Evolutionary conservation across 805 yeast genomes (phyloP).

Genomic region (Ogataea naganishii): DNA sequence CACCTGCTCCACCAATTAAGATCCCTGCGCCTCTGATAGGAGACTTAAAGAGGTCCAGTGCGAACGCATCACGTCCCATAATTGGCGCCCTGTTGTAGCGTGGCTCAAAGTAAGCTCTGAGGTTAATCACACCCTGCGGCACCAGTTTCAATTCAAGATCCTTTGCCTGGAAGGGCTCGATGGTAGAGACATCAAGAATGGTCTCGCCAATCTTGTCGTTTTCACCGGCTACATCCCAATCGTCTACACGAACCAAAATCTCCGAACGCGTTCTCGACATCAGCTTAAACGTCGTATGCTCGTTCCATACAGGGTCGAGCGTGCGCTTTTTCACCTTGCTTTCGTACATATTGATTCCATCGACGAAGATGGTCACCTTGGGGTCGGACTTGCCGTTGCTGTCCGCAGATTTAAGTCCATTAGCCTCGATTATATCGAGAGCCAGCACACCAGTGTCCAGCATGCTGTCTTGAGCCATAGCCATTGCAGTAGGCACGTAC

Average conservation of each 20-base stretch:
- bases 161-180: conserved; percentile 34
- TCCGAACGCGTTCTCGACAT: conserved; percentile 52
- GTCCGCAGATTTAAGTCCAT: conserved; percentile 49
- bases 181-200: conserved; percentile 36
- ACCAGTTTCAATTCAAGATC: conserved; percentile 41
- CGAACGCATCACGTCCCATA: conserved; percentile 32
- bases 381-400: conserved; percentile 77
- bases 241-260: conserved; percentile 44
- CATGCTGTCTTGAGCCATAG: conserved; percentile 52
- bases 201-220: conserved; percentile 53
- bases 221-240: conserved; percentile 75
- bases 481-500: conserved; percentile 49
- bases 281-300: conserved; percentile 47
- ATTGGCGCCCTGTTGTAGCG: conserved; percentile 60
- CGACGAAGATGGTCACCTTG: conserved; percentile 40
- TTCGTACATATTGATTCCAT: conserved; percentile 45
- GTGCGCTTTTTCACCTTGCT: conserved; percentile 59
- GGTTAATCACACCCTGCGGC: conserved; percentile 57
- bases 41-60: conserved; percentile 31
- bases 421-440: conserved; percentile 49
- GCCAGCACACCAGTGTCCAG: conserved; percentile 59
- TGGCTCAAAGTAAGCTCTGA: conserved; percentile 50
- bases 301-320: conserved; percentile 72
- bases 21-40: conserved; percentile 42
- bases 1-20: conserved; percentile 28